These are phyloP conservation scores for Plantago major DNA, from an alignment of 257 asterid species.

Conservation along the genomic window DNA sequence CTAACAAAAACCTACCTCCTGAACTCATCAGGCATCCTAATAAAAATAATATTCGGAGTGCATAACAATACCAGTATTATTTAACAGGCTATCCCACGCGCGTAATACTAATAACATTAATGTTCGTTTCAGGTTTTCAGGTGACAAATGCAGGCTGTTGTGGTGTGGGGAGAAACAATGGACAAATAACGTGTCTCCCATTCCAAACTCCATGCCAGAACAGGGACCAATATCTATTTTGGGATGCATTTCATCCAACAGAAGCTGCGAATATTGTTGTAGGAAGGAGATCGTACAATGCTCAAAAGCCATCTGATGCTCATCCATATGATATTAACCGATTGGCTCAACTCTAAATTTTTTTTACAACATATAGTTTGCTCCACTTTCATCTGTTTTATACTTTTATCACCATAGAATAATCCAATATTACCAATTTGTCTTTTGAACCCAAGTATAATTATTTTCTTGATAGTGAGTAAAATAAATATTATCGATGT, in stretches of 20 bases:
- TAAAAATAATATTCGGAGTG: no score
- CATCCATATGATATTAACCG: constrained; percentile 75
- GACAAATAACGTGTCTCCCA: constrained; percentile 94
- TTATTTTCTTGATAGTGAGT: no score
- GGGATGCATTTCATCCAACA: constrained; percentile 93
- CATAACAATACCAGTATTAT: no score
- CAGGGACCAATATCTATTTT: constrained; percentile 57
- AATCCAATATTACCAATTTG: no score
- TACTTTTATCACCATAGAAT: no score
- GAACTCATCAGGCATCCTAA: neutral
- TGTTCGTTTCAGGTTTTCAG: constrained; percentile 45
- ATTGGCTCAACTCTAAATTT: constrained; percentile 53
- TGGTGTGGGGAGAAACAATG: constrained; percentile 92
- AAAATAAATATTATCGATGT: no score
- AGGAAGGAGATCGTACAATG: constrained; percentile 76
- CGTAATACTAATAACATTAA: no score
- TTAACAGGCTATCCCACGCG: no score
- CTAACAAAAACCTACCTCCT: no score
- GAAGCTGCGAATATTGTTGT: constrained; percentile 71
- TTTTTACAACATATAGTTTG: no score
- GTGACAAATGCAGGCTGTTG: constrained; percentile 90
- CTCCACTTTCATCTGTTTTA: no score
- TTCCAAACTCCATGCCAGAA: constrained; percentile 59
- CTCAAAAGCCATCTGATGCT: constrained; percentile 62
- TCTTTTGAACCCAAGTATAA: no score